Conservation (phyloP, 345 rosid genomes). For the Lumnitzera littorea region DNA sequence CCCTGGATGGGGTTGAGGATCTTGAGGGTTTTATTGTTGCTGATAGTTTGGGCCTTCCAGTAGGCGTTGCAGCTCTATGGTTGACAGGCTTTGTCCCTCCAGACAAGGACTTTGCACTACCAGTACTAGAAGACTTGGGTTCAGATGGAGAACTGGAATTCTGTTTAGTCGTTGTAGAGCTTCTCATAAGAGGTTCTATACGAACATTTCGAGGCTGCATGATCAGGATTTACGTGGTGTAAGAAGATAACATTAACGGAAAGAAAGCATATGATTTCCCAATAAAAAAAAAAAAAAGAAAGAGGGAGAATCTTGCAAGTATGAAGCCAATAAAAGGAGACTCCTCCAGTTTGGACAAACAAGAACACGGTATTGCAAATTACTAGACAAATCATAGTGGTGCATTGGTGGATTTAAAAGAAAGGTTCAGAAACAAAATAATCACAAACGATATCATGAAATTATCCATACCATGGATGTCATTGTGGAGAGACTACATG, state of each 20-base stretch:
- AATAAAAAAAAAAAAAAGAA: conserved; percentile 26
- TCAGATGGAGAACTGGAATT: conserved; percentile 26
- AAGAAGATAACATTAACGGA: too few species aligned
- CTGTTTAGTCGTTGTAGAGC: conserved; percentile 19
- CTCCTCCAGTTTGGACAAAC: too few species aligned
- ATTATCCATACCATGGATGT: conserved; percentile 53
- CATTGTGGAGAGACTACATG: conserved; percentile 41
- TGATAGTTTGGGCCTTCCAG: conserved; percentile 44
- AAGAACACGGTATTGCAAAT: too few species aligned
- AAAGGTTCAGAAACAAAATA: too few species aligned
- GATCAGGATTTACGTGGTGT: conserved; percentile 32
- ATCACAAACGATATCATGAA: not conserved
- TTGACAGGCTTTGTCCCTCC: conserved; percentile 35
- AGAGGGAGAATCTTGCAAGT: not conserved
- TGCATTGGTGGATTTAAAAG: too few species aligned
- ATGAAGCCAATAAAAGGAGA: not conserved
- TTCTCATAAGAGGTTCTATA: too few species aligned
- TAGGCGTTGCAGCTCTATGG: conserved; percentile 49
- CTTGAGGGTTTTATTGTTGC: conserved; percentile 52
- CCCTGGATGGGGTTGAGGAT: conserved; percentile 64
- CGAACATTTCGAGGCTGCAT: conserved; percentile 21
- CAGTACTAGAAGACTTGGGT: conserved; percentile 31
- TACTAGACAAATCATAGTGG: too few species aligned
- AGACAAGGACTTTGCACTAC: conserved; percentile 53
- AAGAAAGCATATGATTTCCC: conserved; percentile 16